Evolutionary conservation across 192 early-diverging fungal genomes (phyloP).

Genomic region (Chytriomyces confervae): DNA sequence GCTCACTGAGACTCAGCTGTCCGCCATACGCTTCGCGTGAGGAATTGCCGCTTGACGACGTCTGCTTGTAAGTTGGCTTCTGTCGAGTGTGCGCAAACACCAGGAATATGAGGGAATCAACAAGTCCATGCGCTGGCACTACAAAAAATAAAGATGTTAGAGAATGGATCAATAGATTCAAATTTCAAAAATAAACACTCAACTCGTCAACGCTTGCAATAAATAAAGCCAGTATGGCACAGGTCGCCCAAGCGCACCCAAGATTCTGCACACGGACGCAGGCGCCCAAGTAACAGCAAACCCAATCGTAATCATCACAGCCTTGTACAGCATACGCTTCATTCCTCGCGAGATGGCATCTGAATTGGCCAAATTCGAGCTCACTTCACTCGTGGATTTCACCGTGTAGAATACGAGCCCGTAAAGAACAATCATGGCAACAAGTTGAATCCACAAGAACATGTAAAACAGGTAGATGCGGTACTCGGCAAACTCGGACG

Average conservation of each 20-base stretch:
- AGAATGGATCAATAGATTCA: not conserved
- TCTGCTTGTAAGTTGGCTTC: not conserved
- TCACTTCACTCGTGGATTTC: not conserved
- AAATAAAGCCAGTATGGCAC: constrained; percentile 14
- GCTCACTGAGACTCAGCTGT: not conserved
- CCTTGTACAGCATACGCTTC: not conserved
- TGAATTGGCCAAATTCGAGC: not conserved
- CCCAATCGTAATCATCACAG: not conserved
- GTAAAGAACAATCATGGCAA: constrained; percentile 7
- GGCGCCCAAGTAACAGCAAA: constrained; percentile 11
- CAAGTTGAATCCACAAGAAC: not conserved
- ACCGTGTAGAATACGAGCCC: not conserved
- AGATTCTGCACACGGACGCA: not conserved
- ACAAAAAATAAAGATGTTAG: no score
- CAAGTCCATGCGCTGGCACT: constrained; percentile 15
- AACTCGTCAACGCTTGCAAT: constrained; percentile 12
- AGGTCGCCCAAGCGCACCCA: not conserved
- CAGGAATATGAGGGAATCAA: constrained; percentile 15
- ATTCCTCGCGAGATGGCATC: not conserved
- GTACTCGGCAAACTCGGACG: not conserved
- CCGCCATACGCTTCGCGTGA: not conserved
- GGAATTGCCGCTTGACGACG: not conserved
- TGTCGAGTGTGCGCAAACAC: not conserved
- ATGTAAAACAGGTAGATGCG: constrained; percentile 11
- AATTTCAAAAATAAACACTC: not conserved